These are phyloP conservation scores for Camellia sinensis DNA, from an alignment of 148 eudicot species.

Conservation along the genomic window DNA sequence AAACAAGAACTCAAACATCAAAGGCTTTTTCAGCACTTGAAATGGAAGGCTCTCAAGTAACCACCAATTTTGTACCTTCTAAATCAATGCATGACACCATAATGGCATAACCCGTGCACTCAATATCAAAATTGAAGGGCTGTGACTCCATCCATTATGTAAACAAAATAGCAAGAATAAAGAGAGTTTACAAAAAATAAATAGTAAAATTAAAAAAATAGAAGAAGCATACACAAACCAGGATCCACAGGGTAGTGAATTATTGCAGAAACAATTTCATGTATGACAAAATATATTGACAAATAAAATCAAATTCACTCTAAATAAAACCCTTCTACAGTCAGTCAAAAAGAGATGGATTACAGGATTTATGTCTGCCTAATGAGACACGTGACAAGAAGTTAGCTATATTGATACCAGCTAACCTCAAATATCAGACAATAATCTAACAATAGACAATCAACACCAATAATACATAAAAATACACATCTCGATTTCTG, in stretches of 20 bases:
- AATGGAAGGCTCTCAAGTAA: too few species aligned
- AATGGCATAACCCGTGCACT: background rate
- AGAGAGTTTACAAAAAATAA: background rate
- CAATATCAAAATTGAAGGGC: background rate
- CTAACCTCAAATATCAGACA: background rate
- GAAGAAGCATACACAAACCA: background rate
- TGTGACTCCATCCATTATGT: background rate
- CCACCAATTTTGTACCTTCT: too few species aligned
- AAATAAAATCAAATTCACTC: background rate
- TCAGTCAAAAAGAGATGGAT: conserved; percentile 9
- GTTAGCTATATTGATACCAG: background rate
- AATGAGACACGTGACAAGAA: background rate
- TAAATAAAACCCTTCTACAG: background rate
- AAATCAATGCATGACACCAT: too few species aligned
- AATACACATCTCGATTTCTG: background rate
- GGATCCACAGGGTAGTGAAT: background rate
- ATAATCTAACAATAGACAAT: background rate
- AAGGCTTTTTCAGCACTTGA: background rate
- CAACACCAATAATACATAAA: background rate
- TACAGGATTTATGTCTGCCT: conserved; percentile 5
- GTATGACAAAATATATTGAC: background rate
- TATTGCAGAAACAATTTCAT: background rate
- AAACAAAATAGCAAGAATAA: background rate
- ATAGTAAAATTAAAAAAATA: too few species aligned
- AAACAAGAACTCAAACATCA: background rate